phyloP scores from a whole-genome alignment of 257 asterid species.

The Plantago ovata region DNA sequence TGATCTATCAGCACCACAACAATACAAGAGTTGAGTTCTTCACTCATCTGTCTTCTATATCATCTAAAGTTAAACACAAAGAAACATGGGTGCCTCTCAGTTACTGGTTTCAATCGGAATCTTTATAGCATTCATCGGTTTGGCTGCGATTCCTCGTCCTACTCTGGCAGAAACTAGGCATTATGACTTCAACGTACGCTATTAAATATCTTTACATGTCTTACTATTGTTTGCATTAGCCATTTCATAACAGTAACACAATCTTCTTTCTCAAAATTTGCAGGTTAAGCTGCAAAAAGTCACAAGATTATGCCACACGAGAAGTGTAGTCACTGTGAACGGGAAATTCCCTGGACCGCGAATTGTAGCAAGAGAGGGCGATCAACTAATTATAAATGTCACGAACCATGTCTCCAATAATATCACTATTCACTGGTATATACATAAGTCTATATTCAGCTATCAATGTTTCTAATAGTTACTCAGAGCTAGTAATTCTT shows the following conservation, averaged over 20 bases:
- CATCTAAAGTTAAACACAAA: not conserved
- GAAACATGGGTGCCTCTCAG: slow-evolving; percentile 28
- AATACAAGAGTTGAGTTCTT: not conserved
- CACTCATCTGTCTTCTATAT: not conserved
- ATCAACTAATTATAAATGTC: slow-evolving; percentile 50
- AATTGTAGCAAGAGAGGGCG: slow-evolving; percentile 60
- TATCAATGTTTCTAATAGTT: not conserved
- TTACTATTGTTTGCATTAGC: no score
- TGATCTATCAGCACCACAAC: slow-evolving; percentile 22
- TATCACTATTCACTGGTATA: slow-evolving; percentile 60
- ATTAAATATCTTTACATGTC: not conserved
- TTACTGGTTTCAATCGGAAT: slow-evolving; percentile 16
- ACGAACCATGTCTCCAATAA: slow-evolving; percentile 47
- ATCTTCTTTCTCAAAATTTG: not conserved
- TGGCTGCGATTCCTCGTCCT: slow-evolving; percentile 22
- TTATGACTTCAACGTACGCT: slow-evolving; percentile 40
- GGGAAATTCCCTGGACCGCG: slow-evolving; percentile 67
- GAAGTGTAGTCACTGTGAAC: slow-evolving; percentile 59
- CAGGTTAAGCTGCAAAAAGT: slow-evolving; percentile 50
- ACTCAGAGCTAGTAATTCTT: not conserved
- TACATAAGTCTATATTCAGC: not conserved
- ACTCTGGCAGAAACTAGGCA: slow-evolving; percentile 36
- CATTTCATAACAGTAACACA: no score
- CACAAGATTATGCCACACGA: slow-evolving; percentile 30
- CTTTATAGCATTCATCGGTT: slow-evolving; percentile 18